These are phyloP conservation scores for Chytriomyces sp. DNA, from an alignment of 192 early-diverging fungal genomes.

Conservation along the genomic window DNA sequence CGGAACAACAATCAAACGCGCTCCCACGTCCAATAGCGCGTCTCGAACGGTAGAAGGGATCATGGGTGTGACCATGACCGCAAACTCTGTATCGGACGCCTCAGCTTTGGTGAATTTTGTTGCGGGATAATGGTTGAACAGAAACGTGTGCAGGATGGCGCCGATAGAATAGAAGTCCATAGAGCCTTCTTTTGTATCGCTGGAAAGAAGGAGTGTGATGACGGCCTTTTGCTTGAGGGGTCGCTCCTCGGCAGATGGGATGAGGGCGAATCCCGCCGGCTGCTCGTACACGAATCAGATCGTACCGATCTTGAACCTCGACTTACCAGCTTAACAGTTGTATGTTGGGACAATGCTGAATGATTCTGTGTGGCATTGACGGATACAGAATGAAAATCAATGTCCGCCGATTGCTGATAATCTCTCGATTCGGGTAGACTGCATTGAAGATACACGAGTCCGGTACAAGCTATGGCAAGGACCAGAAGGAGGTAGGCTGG, in stretches of 20 bases:
- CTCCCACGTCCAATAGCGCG: neutral
- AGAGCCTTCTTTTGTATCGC: neutral
- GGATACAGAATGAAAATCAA: too few relatives aligned
- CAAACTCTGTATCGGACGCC: slow-evolving; percentile 4
- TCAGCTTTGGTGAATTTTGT: neutral
- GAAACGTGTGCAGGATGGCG: neutral
- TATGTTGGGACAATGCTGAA: too few relatives aligned
- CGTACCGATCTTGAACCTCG: too few relatives aligned
- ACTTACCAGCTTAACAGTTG: too few relatives aligned
- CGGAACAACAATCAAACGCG: slow-evolving; percentile 11
- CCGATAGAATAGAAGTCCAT: neutral
- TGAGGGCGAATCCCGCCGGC: neutral
- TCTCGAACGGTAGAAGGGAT: neutral
- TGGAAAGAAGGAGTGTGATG: neutral
- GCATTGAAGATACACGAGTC: too few relatives aligned
- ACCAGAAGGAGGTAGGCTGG: too few relatives aligned
- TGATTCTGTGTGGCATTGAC: too few relatives aligned
- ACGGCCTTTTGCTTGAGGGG: slow-evolving; percentile 6
- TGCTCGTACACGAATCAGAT: too few relatives aligned
- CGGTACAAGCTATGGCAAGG: too few relatives aligned
- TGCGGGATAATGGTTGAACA: neutral
- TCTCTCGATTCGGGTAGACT: too few relatives aligned
- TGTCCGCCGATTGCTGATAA: too few relatives aligned
- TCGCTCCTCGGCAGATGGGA: slow-evolving; percentile 1
- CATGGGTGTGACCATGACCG: neutral